Evolutionary conservation across 495 filamentous ascomycete genomes (phyloP), one percentile per base, ranked within the genome.

Genomic region (Thozetella sp.): DNA sequence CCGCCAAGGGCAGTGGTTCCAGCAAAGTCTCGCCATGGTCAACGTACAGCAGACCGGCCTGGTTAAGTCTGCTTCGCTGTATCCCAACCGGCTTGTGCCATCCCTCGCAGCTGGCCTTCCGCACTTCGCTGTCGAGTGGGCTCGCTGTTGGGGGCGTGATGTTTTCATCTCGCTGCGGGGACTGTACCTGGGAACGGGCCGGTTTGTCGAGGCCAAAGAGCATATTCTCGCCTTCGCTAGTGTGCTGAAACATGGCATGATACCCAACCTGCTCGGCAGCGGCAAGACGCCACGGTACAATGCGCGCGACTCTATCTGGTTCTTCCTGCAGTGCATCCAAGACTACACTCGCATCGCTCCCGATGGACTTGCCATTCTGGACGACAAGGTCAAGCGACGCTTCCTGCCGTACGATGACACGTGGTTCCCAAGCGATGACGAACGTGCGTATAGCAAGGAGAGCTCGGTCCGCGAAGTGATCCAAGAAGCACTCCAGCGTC

Each of bases 241-340:
- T 69, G 93, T 99, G 11, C 79, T 99, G 53, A 98, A 98, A 77
- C 96, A 99, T 69, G 96, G 96, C 48, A 97, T 98, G 96, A 92
- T 98, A 55, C 96, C 96, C 13, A 99, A 99, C 64, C 82, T 99
- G 12, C 83, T 99, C 19, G 86, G 91, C 62, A 89, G 89, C 63
- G 93, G 96, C 19, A 90, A 88, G 43, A 80, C 85, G n/a, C 96
- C 96, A 2, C 81, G 96, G n/a, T 99, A 97, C 75, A 99, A 99
- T 67, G 91, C 94, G 37, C 82, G 96, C 51, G 96, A 99, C 68
- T 96, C 94, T 0, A 86, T 97, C 40, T 99, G 96, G 96, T 99
- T 97, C 82, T 93, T 94, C 78, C 71, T 98, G 54, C 94, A 98
- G 70, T 87, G 86, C 55, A 93, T 98, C 53, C 96, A 99, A 67